Conservation (phyloP, 768 basidiomycete genomes). For the Leccinum aurantiacum region DNA sequence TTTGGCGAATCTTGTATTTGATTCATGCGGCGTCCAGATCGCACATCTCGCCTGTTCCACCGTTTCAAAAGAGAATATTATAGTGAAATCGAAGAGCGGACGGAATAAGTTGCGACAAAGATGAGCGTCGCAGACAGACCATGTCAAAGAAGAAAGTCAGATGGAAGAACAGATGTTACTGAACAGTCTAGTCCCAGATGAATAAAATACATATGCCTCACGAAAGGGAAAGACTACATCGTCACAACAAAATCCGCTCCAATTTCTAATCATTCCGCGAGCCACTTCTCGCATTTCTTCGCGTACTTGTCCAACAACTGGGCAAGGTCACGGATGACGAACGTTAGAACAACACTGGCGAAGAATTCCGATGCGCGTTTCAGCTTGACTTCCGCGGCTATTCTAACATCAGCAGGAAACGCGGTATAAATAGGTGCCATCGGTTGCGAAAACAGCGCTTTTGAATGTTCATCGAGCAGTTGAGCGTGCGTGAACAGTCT, state of each 20-base stretch:
- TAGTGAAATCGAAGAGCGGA: constrained; percentile 20
- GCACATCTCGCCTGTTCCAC: constrained; percentile 11
- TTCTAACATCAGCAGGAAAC: constrained; percentile 63
- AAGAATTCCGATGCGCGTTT: constrained; percentile 90
- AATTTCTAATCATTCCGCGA: constrained; percentile 60
- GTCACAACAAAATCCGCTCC: constrained; percentile 24
- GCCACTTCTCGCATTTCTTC: constrained; percentile 92
- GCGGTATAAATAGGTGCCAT: constrained; percentile 71
- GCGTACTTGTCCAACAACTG: constrained; percentile 89
- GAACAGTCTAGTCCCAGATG: constrained; percentile 36
- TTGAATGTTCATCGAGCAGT: constrained; percentile 84
- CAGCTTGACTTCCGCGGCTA: constrained; percentile 68
- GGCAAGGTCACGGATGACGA: constrained; percentile 86
- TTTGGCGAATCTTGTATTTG: constrained; percentile 4
- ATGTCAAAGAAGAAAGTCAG: constrained; percentile 18
- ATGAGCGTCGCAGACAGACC: constrained; percentile 15
- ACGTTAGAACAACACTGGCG: constrained; percentile 81
- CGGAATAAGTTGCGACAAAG: constrained; percentile 9
- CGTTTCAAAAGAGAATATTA: constrained; percentile 25
- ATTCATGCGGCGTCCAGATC: constrained; percentile 2
- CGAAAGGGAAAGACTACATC: constrained; percentile 24
- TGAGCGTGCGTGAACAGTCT: constrained; percentile 74
- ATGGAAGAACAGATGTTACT: constrained; percentile 31
- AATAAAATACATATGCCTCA: constrained; percentile 35
- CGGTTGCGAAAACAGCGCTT: constrained; percentile 65